phyloP scores from a whole-genome alignment of 257 asterid genomes.

The Primulina huaijiensis region DNA sequence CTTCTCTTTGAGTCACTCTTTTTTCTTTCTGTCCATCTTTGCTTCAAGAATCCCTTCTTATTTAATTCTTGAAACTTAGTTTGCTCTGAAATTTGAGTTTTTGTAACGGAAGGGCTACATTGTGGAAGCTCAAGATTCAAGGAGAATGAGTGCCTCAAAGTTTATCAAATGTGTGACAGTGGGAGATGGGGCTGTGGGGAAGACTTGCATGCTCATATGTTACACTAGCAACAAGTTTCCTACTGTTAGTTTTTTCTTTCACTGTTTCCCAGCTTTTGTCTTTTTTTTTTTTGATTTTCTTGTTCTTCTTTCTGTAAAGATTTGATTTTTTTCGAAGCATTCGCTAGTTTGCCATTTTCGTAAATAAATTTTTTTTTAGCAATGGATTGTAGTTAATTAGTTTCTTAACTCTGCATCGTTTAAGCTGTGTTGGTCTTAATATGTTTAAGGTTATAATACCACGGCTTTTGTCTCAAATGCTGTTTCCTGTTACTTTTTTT shows the following conservation, averaged over 20 bases:
- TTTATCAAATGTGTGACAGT: constrained; percentile 96
- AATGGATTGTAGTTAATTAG: background rate
- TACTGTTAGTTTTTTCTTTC: constrained; percentile 50
- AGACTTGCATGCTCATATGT: constrained; percentile 97
- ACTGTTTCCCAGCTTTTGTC: background rate
- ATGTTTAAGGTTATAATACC: background rate
- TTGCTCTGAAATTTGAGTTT: background rate
- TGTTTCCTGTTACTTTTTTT: background rate
- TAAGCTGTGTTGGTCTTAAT: constrained; percentile 1
- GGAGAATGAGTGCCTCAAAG: constrained; percentile 85
- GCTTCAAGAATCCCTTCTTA: constrained; percentile 8
- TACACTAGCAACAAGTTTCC: constrained; percentile 96
- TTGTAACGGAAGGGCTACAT: constrained; percentile 4
- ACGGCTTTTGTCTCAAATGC: background rate
- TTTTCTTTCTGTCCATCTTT: constrained; percentile 22
- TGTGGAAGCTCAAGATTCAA: constrained; percentile 22
- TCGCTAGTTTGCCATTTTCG: background rate
- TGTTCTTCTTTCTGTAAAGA: background rate
- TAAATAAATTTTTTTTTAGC: background rate
- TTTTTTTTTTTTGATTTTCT: background rate
- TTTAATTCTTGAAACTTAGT: constrained; percentile 14
- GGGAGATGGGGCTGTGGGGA: constrained; percentile 98
- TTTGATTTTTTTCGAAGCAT: constrained; percentile 10
- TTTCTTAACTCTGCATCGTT: background rate
- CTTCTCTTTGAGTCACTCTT: constrained; percentile 9